Percentiles rank a stretch among this genome's conserved stretches.
These are phyloP conservation scores for Byssothecium circinans DNA, from an alignment of 2,329 filamentous ascomycete genomes.

Conservation along the genomic window DNA sequence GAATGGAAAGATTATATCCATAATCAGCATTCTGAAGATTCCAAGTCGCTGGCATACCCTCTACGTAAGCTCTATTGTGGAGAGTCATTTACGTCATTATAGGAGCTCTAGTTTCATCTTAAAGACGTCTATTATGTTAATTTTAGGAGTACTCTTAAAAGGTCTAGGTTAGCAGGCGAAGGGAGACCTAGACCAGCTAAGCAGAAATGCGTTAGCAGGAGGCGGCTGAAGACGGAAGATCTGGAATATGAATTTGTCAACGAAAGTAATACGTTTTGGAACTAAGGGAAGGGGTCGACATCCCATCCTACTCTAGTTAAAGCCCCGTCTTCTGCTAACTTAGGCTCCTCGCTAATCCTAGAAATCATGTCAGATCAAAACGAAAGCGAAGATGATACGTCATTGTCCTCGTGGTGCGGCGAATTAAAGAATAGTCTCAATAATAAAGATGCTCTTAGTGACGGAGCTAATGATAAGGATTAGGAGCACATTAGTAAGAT, in stretches of 20 bases:
- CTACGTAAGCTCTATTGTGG: conserved; percentile 13
- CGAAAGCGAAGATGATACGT: conserved; percentile 9
- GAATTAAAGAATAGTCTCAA: conserved; percentile 10
- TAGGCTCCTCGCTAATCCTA: not conserved
- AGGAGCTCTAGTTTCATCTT: conserved; percentile 12
- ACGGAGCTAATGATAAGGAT: conserved; percentile 4
- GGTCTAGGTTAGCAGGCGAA: conserved; percentile 9
- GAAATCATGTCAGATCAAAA: conserved; percentile 1
- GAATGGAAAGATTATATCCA: conserved; percentile 13
- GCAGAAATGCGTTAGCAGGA: conserved; percentile 4
- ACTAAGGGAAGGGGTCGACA: conserved; percentile 6
- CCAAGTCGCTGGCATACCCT: conserved; percentile 10
- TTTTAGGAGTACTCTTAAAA: conserved; percentile 13
- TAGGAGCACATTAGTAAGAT: conserved; percentile 11
- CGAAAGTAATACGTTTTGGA: conserved; percentile 12
- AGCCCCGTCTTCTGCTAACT: conserved; percentile 9
- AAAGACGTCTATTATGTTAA: conserved; percentile 10
- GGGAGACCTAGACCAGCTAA: conserved; percentile 8
- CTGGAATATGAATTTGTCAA: conserved; percentile 11
- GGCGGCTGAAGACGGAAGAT: conserved; percentile 9
- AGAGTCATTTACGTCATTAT: conserved; percentile 13
- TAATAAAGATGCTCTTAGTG: conserved; percentile 3
- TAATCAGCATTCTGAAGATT: conserved; percentile 14
- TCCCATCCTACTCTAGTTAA: conserved; percentile 7
- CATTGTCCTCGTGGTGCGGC: conserved; percentile 6